Percentiles rank a stretch among this genome's conserved stretches.
These are phyloP conservation scores for Trichophyton rubrum DNA, from an alignment of 2,329 filamentous ascomycete species.

Conservation along the genomic window DNA sequence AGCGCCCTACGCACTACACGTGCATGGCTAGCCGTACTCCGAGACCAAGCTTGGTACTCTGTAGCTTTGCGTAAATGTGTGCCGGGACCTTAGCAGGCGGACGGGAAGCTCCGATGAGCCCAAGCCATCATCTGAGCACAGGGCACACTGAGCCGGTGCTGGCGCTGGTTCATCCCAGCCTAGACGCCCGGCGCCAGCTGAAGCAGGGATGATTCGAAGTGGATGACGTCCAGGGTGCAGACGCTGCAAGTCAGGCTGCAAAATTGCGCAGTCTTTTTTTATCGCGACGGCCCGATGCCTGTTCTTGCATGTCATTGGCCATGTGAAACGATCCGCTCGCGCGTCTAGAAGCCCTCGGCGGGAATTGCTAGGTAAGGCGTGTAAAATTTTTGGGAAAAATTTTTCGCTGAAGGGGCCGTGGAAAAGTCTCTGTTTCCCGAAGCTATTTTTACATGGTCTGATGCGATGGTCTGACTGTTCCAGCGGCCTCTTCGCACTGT, in stretches of 20 bases:
- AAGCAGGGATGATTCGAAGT: neutral
- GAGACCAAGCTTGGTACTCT: neutral
- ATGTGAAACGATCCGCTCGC: neutral
- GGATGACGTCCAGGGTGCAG: neutral
- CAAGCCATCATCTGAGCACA: neutral
- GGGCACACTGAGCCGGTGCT: neutral
- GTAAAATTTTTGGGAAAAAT: neutral
- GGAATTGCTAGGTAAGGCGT: neutral
- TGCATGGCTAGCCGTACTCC: neutral
- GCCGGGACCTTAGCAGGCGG: neutral
- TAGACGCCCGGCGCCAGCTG: constrained; percentile 2
- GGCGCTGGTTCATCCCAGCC: neutral
- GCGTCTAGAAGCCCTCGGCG: neutral
- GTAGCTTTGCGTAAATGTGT: neutral
- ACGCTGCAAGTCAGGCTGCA: neutral
- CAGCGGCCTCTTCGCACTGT: neutral
- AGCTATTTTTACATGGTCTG: constrained; percentile 4
- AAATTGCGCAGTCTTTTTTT: neutral
- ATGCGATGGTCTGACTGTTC: constrained; percentile 1
- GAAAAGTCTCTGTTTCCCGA: constrained; percentile 4
- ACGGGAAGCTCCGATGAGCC: neutral
- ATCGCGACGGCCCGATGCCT: constrained; percentile 2
- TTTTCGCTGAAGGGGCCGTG: constrained; percentile 4
- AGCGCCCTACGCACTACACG: neutral
- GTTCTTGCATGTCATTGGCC: neutral